phyloP scores from a whole-genome alignment of 805 yeast genomes.

The Debaryomyces maramus region DNA sequence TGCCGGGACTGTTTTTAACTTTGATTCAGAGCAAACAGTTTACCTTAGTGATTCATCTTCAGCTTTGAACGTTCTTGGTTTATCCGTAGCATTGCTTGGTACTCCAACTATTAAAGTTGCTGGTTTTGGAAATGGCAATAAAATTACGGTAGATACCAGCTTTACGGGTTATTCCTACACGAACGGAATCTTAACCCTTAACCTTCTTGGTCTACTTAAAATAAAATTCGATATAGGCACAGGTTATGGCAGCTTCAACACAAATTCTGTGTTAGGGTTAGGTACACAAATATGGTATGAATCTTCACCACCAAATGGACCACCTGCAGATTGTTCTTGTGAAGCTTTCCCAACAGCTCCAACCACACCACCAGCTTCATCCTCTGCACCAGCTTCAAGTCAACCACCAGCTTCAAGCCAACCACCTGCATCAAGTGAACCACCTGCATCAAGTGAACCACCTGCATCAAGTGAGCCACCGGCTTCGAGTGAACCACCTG shows the following conservation, averaged over 20 bases:
- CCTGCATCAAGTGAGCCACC: too few relatives aligned
- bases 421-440: too few relatives aligned
- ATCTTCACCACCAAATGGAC: neutral
- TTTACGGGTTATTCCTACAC: conserved; percentile 8
- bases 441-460: too few relatives aligned
- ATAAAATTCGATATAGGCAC: conserved; percentile 7
- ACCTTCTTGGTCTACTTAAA: neutral
- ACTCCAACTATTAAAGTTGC: conserved; percentile 19
- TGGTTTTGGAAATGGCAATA: conserved; percentile 26
- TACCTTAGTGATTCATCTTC: conserved; percentile 19
- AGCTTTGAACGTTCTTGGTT: conserved; percentile 14
- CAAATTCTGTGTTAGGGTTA: neutral
- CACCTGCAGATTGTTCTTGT: conserved; percentile 2
- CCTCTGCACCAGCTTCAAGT: too few relatives aligned
- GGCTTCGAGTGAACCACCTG: too few relatives aligned
- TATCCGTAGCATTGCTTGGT: conserved; percentile 5
- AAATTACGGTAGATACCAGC: conserved; percentile 11
- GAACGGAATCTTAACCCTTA: conserved; percentile 21
- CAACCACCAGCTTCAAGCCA: too few relatives aligned
- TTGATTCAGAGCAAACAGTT: conserved; percentile 15
- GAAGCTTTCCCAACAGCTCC: conserved; percentile 2
- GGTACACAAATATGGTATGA: neutral
- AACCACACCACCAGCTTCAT: neutral
- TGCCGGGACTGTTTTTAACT: conserved; percentile 14
- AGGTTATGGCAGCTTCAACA: conserved; percentile 1